Conservation (phyloP, 352 stramenopile species). For the Phytophthora pistaciae region DNA sequence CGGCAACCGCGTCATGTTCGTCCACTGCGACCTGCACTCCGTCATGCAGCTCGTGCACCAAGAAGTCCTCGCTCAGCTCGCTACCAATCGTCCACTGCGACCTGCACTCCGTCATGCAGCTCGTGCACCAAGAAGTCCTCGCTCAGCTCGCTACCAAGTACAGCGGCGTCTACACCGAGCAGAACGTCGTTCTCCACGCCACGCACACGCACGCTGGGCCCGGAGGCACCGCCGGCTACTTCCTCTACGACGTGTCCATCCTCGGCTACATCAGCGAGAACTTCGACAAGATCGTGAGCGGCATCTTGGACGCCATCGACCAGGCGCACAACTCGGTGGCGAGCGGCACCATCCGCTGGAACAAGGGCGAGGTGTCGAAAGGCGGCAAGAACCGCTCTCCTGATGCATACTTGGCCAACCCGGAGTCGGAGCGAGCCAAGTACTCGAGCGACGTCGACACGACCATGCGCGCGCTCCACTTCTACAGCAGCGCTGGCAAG, state of each 20-base stretch:
- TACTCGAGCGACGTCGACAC: slow-evolving; percentile 77
- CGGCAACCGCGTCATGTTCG: slow-evolving; percentile 46
- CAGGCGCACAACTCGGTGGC: slow-evolving; percentile 64
- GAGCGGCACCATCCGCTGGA: slow-evolving; percentile 51
- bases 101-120: slow-evolving; percentile 52
- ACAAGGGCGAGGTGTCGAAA: slow-evolving; percentile 40
- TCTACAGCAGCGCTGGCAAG: slow-evolving; percentile 42
- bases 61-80: slow-evolving; percentile 53
- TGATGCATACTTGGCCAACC: slow-evolving; percentile 77
- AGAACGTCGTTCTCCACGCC: slow-evolving; percentile 81
- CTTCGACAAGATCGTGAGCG: slow-evolving; percentile 71
- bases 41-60: slow-evolving; percentile 68
- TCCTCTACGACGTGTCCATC: slow-evolving; percentile 71
- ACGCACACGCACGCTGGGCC: slow-evolving; percentile 89
- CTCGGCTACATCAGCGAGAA: slow-evolving; percentile 60
- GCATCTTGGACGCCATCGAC: slow-evolving; percentile 71
- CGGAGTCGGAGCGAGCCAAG: slow-evolving; percentile 52
- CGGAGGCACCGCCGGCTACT: slow-evolving; percentile 78
- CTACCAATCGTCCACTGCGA: slow-evolving; percentile 50
- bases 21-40: slow-evolving; percentile 56
- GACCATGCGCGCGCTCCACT: slow-evolving; percentile 71
- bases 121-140: slow-evolving; percentile 65
- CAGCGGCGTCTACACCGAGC: slow-evolving; percentile 50
- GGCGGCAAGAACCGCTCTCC: slow-evolving; percentile 79
- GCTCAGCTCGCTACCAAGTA: slow-evolving; percentile 50